Evolutionary conservation across 305 asterid species (phyloP).

Genomic region (Fraxinus greggii): DNA sequence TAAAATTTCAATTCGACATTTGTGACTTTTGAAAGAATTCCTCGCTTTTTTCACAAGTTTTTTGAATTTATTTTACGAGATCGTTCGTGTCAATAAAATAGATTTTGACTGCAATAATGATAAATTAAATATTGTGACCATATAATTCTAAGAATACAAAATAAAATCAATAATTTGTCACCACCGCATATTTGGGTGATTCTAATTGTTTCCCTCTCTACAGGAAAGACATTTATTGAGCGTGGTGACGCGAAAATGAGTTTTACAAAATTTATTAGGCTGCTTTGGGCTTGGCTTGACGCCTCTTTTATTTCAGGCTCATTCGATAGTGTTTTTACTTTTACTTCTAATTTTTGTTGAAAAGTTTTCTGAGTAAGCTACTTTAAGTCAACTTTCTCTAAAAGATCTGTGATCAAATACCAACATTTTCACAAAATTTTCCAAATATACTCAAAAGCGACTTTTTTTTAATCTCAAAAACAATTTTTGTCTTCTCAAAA

Average conservation of each 20-base stretch:
- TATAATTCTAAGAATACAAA: background rate
- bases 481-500: background rate
- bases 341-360: too few species aligned
- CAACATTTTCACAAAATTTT: too few species aligned
- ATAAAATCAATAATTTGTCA: background rate
- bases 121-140: background rate
- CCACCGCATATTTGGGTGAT: constrained; percentile 6
- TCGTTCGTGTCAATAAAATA: background rate
- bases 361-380: too few species aligned
- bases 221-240: background rate
- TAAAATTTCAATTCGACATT: background rate
- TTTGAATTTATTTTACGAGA: background rate
- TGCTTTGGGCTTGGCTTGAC: background rate
- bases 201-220: background rate
- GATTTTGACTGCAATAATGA: background rate
- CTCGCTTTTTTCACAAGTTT: background rate
- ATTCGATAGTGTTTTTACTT: too few species aligned
- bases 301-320: background rate
- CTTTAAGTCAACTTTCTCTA: too few species aligned
- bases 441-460: too few species aligned
- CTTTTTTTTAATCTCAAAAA: too few species aligned
- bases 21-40: background rate
- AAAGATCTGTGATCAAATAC: background rate
- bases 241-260: background rate
- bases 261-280: background rate